phyloP scores from a whole-genome alignment of 805 yeast species.

The Candida sonorensis region DNA sequence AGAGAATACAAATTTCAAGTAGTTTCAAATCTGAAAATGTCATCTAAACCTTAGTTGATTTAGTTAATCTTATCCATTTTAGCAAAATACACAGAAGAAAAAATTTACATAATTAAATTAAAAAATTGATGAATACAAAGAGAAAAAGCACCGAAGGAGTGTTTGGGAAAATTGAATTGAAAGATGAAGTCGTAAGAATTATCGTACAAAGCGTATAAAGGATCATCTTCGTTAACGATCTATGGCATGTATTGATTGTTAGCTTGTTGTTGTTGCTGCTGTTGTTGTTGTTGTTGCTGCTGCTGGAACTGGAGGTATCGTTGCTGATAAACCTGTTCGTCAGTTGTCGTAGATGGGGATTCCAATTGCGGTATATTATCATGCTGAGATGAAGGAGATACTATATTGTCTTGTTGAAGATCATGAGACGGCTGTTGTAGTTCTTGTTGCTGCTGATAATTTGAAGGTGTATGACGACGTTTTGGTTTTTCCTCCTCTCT shows the following conservation, averaged over 20 bases:
- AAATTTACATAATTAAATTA: no score
- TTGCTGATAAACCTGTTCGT: constrained; percentile 15
- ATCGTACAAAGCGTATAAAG: no score
- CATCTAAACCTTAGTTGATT: no score
- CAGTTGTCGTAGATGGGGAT: not conserved
- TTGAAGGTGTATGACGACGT: constrained; percentile 13
- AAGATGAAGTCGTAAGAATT: no score
- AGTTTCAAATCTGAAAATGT: no score
- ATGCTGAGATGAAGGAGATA: constrained; percentile 1
- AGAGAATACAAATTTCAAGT: no score
- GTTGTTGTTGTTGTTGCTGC: constrained; percentile 9
- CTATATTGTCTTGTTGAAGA: not conserved
- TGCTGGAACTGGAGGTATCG: constrained; percentile 11
- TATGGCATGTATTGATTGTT: constrained; percentile 10
- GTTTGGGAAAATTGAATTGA: no score
- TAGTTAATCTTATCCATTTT: no score
- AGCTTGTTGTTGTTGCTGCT: constrained; percentile 10
- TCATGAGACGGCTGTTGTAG: constrained; percentile 1
- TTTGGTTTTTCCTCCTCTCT: constrained; percentile 70
- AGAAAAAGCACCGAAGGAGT: no score
- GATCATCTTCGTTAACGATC: no score
- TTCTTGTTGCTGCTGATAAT: constrained; percentile 16
- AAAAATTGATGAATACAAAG: no score
- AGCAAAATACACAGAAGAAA: no score
- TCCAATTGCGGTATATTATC: constrained; percentile 1